phyloP scores from a whole-genome alignment of 164 flowering plant species.

The Paratinospora sagittata region DNA sequence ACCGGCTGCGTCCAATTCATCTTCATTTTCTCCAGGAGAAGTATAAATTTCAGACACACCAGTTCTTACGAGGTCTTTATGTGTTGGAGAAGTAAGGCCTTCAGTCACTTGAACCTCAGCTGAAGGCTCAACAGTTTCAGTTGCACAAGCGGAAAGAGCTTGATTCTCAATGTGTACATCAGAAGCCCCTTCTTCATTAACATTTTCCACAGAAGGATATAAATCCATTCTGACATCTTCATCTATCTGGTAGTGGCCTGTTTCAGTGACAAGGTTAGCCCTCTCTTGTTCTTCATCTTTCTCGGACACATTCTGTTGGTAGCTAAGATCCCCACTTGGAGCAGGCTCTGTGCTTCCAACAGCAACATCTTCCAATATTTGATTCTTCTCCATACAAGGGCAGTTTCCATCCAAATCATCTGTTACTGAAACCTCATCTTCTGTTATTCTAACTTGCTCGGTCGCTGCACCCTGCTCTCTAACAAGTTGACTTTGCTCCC shows the following conservation, averaged over 20 bases:
- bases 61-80: neutral
- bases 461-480: neutral
- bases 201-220: neutral
- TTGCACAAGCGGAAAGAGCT: neutral
- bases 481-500: neutral
- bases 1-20: neutral
- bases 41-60: neutral
- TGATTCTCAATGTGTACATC: neutral
- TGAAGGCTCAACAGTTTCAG: neutral
- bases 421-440: neutral
- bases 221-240: neutral
- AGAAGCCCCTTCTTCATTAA: neutral
- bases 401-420: neutral
- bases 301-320: neutral
- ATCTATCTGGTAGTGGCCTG: neutral
- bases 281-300: neutral
- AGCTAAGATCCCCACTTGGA: neutral
- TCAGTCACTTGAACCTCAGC: neutral
- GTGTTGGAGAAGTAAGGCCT: neutral
- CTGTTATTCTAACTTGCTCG: neutral
- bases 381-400: neutral
- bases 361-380: neutral
- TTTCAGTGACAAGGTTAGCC: neutral
- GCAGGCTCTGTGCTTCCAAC: neutral
- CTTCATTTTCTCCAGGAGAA: slow-evolving; percentile 1